A percentile compares a stretch with the other conserved stretches of the same genome.
Conservation (phyloP, 1,139 yeast species). For the Saccharomyces hybrid region DNA sequence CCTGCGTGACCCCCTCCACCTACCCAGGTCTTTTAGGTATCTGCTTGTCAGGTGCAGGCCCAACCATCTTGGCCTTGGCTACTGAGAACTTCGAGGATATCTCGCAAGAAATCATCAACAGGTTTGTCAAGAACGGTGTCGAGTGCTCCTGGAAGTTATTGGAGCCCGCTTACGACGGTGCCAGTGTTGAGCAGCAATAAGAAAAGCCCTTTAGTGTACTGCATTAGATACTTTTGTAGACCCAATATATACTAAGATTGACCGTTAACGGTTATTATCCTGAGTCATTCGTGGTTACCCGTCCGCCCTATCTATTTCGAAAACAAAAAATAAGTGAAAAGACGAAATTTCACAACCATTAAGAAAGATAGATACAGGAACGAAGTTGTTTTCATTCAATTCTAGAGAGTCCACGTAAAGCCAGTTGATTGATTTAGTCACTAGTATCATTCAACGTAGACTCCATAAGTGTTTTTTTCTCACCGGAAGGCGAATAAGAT, state of each 20-base stretch:
- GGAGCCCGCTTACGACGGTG: slow-evolving; percentile 85
- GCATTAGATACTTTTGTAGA: not conserved
- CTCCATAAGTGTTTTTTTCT: not conserved
- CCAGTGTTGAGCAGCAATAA: slow-evolving; percentile 35
- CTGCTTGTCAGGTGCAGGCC: slow-evolving; percentile 96
- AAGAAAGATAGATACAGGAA: not conserved
- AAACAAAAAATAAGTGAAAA: not conserved
- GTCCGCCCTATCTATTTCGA: not conserved
- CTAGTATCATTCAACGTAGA: not conserved
- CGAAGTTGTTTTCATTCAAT: not conserved
- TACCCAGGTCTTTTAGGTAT: slow-evolving; percentile 86
- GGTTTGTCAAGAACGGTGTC: slow-evolving; percentile 62
- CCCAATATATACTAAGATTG: not conserved
- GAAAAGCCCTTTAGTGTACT: slow-evolving; percentile 1
- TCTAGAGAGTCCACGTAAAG: not conserved
- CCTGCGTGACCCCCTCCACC: slow-evolving; percentile 72
- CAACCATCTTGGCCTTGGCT: slow-evolving; percentile 89
- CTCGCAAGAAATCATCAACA: slow-evolving; percentile 62
- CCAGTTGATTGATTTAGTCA: not conserved
- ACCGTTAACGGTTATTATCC: slow-evolving; percentile 1
- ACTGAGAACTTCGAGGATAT: slow-evolving; percentile 80
- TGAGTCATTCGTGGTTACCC: not conserved
- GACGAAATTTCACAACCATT: slow-evolving; percentile 1
- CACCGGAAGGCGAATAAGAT: not conserved
- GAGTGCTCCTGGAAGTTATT: slow-evolving; percentile 74